Evolutionary conservation across 2,329 filamentous ascomycete species (phyloP), one percentile per base, ranked within the genome.

Genomic region (Colletotrichum endophyticum): DNA sequence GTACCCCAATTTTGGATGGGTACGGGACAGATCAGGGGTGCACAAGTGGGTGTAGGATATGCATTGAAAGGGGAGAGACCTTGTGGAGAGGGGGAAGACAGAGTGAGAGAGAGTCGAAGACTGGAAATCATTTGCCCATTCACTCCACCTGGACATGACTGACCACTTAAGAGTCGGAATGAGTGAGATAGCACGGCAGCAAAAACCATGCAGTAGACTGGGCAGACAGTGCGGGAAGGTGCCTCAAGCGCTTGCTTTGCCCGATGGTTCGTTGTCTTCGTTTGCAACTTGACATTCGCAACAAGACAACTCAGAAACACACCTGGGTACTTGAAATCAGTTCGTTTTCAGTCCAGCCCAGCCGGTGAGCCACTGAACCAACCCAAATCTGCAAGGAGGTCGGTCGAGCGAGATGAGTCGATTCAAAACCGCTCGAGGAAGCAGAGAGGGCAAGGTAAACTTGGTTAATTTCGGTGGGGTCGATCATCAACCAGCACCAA

Each of bases 391-490:
- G 74, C 66, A 76, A 70, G 74, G 74, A 76, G 66, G 39, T 74
- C 49, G 61, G 74, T 66, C n/a, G 59, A 73, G 70, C 70, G 70
- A 76, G 74, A 76, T 76, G 74, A 76, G 44, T 73, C 57, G 73
- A 76, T 59, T 49, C 63, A 53, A 75, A 62, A 13, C 72, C 49
- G 34, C 68, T 57, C 61, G 16, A 28, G 62, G 53, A 72, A 36
- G 30, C 62, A 56, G 34, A 53, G 44, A 75, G 13, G 28, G 62
- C 19, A 61, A 63, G 63, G 63, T 63, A 57, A 56, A 39, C 73
- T 75, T 56, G 73, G 44, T 59, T 64, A 64, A 53, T 68, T 76
- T 64, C 32, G 44, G 70, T 63, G 73, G 57, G 59, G 70, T 27
- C 63, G 30, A 25, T 32, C 56, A 56, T 34, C 57, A 56, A 66